Percentiles rank a stretch among this genome's conserved stretches.
Conservation (phyloP, 352 stramenopile genomes). For the Phytopythium sindhum region DNA sequence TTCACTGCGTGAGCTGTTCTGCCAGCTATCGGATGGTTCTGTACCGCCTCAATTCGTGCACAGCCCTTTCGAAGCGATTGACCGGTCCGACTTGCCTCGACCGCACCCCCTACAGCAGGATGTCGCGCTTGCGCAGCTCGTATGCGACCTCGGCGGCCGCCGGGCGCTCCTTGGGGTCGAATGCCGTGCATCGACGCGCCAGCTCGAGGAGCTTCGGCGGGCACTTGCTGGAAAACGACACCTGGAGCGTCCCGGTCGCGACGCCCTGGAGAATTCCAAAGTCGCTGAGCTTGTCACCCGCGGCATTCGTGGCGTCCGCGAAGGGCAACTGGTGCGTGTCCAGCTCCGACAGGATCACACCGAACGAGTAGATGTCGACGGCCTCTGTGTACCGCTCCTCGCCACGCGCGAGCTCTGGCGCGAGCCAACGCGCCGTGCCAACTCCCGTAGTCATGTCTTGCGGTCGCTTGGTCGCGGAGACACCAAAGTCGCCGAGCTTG, state of each 20-base stretch:
- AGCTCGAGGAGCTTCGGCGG: conserved; percentile 43
- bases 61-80: too few relatives aligned
- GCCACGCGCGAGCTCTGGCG: conserved; percentile 58
- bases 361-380: conserved; percentile 68
- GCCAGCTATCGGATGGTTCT: too few relatives aligned
- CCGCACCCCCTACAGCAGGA: conserved; percentile 28
- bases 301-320: conserved; percentile 24
- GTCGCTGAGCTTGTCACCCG: conserved; percentile 47
- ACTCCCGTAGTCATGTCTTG: conserved; percentile 62
- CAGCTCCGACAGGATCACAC: conserved; percentile 63
- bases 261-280: conserved; percentile 58
- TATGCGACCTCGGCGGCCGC: conserved; percentile 56
- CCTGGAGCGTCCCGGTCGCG: conserved; percentile 33
- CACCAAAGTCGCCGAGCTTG: conserved; percentile 68
- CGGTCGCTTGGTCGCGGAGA: conserved; percentile 50
- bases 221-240: conserved; percentile 37
- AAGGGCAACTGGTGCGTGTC: conserved; percentile 73
- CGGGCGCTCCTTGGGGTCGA: conserved; percentile 50
- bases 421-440: conserved; percentile 59
- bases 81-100: too few relatives aligned
- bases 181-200: conserved; percentile 45
- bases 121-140: conserved; percentile 46
- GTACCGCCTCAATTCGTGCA: too few relatives aligned
- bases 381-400: conserved; percentile 60
- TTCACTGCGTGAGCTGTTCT: too few relatives aligned